Evolutionary conservation across 208 protist genomes (phyloP).

Genomic region (Crithidia fasciculata): DNA sequence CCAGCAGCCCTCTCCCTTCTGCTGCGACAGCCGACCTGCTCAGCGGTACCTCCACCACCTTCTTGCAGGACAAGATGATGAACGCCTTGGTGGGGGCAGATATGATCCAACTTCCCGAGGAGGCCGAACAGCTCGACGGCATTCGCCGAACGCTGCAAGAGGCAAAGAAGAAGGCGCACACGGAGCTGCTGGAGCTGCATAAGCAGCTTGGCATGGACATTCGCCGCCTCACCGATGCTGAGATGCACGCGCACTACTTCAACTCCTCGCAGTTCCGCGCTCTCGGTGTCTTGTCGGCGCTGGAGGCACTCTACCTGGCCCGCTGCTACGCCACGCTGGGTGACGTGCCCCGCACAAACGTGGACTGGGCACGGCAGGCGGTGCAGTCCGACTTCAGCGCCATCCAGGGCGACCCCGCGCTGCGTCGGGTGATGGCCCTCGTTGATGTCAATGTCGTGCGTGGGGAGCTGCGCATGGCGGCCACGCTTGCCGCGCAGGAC

Average conservation of each 20-base stretch:
- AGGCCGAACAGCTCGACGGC: constrained; percentile 77
- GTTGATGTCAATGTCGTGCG: constrained; percentile 71
- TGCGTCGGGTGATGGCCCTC: constrained; percentile 68
- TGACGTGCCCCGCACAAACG: constrained; percentile 63
- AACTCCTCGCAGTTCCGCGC: constrained; percentile 65
- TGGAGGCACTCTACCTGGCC: constrained; percentile 82
- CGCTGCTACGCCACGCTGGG: constrained; percentile 78
- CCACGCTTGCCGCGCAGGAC: constrained; percentile 36
- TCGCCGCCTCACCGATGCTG: constrained; percentile 60
- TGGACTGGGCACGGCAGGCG: constrained; percentile 60
- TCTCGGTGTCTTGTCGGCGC: constrained; percentile 57
- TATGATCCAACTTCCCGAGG: constrained; percentile 80
- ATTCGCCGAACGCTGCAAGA: constrained; percentile 79
- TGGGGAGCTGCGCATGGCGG: constrained; percentile 56
- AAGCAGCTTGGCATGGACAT: constrained; percentile 76
- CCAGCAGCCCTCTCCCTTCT: constrained; percentile 50
- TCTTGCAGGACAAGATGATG: constrained; percentile 77
- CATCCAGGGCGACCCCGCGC: constrained; percentile 48
- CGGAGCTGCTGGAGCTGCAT: constrained; percentile 72
- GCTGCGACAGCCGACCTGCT: constrained; percentile 76
- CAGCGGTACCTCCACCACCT: constrained; percentile 74
- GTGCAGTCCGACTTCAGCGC: constrained; percentile 72
- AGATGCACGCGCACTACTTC: constrained; percentile 77
- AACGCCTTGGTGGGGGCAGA: constrained; percentile 69
- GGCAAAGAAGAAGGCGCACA: constrained; percentile 80